These are phyloP conservation scores for Penicillium argentinense DNA, from an alignment of 495 filamentous ascomycete genomes.

Conservation along the genomic window DNA sequence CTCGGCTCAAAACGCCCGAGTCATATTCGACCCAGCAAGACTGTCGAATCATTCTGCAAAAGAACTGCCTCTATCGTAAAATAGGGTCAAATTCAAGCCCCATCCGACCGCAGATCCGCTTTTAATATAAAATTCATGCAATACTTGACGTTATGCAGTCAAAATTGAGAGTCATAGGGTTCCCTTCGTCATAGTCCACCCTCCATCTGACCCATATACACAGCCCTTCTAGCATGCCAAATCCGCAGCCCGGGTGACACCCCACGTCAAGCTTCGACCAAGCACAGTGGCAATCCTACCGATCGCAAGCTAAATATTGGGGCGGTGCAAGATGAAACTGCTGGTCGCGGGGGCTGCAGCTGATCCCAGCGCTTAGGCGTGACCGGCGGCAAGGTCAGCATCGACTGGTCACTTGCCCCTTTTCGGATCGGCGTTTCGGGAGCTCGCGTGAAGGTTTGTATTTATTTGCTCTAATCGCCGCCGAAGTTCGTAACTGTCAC, in stretches of 20 bases:
- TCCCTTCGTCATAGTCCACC: neutral
- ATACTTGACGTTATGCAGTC: no score
- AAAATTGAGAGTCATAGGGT: neutral
- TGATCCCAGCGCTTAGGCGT: constrained; percentile 30
- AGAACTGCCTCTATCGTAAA: no score
- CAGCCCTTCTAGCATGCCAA: neutral
- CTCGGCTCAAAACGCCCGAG: no score
- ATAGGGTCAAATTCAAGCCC: no score
- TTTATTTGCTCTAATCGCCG: no score
- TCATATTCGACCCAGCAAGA: no score
- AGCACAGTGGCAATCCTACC: neutral
- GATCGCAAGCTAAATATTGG: neutral
- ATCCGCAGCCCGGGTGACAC: constrained; percentile 7
- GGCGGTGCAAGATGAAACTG: constrained; percentile 3
- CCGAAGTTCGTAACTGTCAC: no score
- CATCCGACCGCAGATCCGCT: no score
- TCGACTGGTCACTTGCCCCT: constrained; percentile 20
- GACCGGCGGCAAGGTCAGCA: constrained; percentile 24
- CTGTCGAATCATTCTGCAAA: no score
- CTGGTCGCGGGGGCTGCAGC: constrained; percentile 14
- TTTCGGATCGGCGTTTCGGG: constrained; percentile 2
- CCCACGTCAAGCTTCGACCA: constrained; percentile 13
- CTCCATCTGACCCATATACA: constrained; percentile 3
- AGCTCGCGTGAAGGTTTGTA: no score
- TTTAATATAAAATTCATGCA: no score